Evolutionary conservation across 2,329 filamentous ascomycete species (phyloP).

Genomic region (Diaporthe sp.): DNA sequence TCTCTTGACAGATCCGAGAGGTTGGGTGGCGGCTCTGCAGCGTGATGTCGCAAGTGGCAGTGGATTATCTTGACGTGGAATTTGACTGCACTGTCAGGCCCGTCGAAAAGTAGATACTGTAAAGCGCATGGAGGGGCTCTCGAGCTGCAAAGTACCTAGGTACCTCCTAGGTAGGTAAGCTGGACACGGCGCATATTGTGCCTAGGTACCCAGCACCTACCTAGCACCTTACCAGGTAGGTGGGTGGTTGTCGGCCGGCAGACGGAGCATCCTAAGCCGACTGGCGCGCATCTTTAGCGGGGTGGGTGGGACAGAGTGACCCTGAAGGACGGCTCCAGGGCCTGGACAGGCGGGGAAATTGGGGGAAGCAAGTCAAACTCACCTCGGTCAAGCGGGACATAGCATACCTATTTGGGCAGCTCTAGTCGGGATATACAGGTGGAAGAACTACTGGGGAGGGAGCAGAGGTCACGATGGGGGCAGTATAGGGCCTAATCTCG

Average conservation of each 20-base stretch:
- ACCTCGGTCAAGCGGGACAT: conserved; percentile 35
- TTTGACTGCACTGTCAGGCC: conserved; percentile 16
- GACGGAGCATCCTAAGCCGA: conserved; percentile 39
- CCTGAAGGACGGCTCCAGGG: conserved; percentile 14
- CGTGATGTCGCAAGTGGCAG: conserved; percentile 17
- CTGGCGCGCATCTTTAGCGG: conserved; percentile 40
- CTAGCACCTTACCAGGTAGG: background rate
- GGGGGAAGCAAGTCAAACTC: background rate
- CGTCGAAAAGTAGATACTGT: conserved; percentile 13
- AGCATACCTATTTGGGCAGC: conserved; percentile 11
- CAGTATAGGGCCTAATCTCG: conserved; percentile 14
- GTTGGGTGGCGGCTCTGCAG: background rate
- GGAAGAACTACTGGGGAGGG: conserved; percentile 9
- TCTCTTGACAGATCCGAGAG: background rate
- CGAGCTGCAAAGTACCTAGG: conserved; percentile 22
- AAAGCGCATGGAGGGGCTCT: conserved; percentile 22
- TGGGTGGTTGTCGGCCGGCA: conserved; percentile 3
- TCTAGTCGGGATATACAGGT: conserved; percentile 22
- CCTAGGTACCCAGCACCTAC: background rate
- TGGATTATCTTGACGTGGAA: conserved; percentile 15
- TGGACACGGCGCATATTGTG: background rate
- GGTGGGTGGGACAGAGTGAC: conserved; percentile 18
- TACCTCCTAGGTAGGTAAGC: background rate
- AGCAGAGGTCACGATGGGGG: conserved; percentile 35
- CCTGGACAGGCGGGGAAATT: conserved; percentile 35